phyloP scores from a whole-genome alignment of 441 rosid genomes.

The Syzygium syzygioides region DNA sequence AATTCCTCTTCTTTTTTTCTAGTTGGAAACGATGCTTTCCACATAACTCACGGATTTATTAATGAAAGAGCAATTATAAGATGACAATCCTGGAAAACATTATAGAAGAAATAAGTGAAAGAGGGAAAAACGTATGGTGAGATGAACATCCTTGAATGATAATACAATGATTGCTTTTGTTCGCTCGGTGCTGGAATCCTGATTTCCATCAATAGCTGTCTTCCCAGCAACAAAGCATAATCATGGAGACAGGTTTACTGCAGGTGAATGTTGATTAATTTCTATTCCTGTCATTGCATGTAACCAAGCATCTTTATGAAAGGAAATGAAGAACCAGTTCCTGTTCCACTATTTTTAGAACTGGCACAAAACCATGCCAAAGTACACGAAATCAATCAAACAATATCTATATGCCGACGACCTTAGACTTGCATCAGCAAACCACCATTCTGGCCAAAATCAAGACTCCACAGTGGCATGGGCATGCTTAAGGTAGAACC shows the following conservation, averaged over 20 bases:
- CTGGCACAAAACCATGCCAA: background rate
- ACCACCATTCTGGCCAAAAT: background rate
- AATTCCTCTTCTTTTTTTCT: background rate
- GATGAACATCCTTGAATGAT: background rate
- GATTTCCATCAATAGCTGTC: background rate
- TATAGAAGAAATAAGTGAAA: background rate
- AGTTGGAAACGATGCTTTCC: background rate
- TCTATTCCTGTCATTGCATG: background rate
- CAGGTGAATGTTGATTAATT: background rate
- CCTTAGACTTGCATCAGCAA: background rate
- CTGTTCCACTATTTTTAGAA: background rate
- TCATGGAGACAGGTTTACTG: background rate
- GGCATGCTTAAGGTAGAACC: background rate
- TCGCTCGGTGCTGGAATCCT: background rate
- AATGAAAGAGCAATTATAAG: background rate
- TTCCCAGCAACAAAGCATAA: background rate
- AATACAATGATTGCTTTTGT: background rate
- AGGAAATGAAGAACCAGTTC: background rate
- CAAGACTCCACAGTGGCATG: background rate
- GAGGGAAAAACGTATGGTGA: background rate
- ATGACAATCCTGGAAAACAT: background rate
- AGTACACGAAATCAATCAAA: background rate
- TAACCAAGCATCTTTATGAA: background rate
- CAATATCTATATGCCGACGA: background rate
- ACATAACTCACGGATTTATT: background rate